Evolutionary conservation across 306 rosid species (phyloP).

Genomic region (Sophora flavescens): DNA sequence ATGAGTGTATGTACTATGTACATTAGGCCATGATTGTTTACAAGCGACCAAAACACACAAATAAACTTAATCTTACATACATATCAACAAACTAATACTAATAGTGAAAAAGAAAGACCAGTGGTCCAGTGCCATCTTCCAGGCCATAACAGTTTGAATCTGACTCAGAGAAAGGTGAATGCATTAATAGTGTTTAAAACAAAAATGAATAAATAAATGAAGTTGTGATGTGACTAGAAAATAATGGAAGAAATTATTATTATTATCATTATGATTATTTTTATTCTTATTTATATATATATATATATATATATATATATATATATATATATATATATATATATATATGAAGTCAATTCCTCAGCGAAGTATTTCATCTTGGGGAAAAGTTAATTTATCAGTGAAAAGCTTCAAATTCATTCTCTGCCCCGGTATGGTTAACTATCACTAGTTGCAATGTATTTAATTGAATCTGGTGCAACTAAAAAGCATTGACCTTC

Average conservation of each 20-base stretch:
- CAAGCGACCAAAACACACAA: background rate
- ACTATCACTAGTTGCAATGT: constrained; percentile 3
- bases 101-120: background rate
- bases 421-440: background rate
- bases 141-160: background rate
- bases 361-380: background rate
- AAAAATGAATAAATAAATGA: background rate
- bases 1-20: no score
- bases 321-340: no score
- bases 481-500: constrained; percentile 4
- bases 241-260: background rate
- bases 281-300: no score
- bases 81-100: background rate
- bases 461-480: constrained; percentile 18
- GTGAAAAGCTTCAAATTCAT: background rate
- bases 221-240: background rate
- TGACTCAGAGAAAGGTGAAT: background rate
- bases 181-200: background rate
- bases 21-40: background rate
- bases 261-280: no score
- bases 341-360: background rate
- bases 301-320: no score
- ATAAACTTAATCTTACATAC: background rate
- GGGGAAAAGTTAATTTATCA: background rate
- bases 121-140: background rate